Base-by-base conservation (phyloP, 2,329 filamentous ascomycete genomes). In the Lojkania enalia region DNA sequence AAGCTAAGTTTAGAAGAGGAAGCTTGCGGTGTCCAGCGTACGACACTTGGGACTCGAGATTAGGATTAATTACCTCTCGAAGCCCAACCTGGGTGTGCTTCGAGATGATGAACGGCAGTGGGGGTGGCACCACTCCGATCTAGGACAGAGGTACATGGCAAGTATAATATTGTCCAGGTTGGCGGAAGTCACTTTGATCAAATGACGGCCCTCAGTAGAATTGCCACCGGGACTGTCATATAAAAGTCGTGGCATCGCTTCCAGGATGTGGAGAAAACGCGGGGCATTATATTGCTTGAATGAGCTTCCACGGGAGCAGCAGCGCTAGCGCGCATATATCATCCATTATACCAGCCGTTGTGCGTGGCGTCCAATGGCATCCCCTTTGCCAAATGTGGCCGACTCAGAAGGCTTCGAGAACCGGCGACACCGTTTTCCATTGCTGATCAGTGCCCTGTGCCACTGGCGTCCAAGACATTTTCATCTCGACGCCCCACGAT, bases 181-280 rank as follows among this genome's bases (percentile, higher is more conserved):
- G 33, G 20, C 32, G 44, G 49, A 21, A 37, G 40, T 39, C n/a
- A 20, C 35, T 39, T 39, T 49, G 39, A 42, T 49, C 46, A 52
- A 49, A 42, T 52, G 49, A 52, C 42, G 46, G 21, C 15, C 49
- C 40, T 12, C 23, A 35, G 20, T 20, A 14, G 31, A 39, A 39
- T 52, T 35, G 46, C 46, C 42, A 44, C 49, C 29, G 35, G 43
- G 35, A 38, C 41, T 46, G 58, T 52, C 54, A 32, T 57, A 50
- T 32, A 21, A 13, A 30, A 36, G 48, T 52, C 52, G 52, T 60
- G 59, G 56, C 50, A 45, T 46, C 12, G 21, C 21, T 23, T 51
- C 51, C 44, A 31, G 32, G 51, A 37, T 55, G 52, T 57, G 57
- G 58, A 55, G 58, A 14, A 35, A 46, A 46, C 36, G 49, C 47